Evolutionary conservation across 1,284 basidiomycete species (phyloP).

Genomic region (Malassezia yamatoensis): DNA sequence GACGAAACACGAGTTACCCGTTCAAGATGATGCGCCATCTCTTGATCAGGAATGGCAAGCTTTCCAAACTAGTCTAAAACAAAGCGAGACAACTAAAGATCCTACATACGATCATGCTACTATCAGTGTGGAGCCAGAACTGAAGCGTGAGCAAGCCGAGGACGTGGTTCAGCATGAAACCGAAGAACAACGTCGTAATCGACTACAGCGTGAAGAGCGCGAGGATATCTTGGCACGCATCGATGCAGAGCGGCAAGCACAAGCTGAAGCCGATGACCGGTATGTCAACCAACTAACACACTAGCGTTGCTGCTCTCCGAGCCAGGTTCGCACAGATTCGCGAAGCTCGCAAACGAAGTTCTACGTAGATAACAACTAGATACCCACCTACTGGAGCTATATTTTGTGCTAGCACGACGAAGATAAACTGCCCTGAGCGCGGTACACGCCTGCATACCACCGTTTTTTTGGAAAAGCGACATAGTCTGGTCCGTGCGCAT

Average conservation of each 20-base stretch:
- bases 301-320: constrained; percentile 6
- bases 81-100: neutral
- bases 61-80: constrained; percentile 24
- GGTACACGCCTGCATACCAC: too few relatives aligned
- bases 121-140: constrained; percentile 27
- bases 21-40: neutral
- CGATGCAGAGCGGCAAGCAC: constrained; percentile 34
- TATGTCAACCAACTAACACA: constrained; percentile 8
- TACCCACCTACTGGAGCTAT: neutral
- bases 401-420: neutral
- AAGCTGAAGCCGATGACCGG: constrained; percentile 36
- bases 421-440: too few relatives aligned
- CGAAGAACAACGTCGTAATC: constrained; percentile 12
- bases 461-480: too few relatives aligned
- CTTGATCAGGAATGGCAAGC: constrained; percentile 32
- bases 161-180: neutral
- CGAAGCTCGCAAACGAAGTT: neutral
- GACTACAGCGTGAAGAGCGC: constrained; percentile 25
- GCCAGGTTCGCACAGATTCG: constrained; percentile 10
- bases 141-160: constrained; percentile 7
- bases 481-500: neutral
- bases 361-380: neutral
- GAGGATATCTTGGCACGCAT: constrained; percentile 32
- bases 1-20: neutral
- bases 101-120: constrained; percentile 19